phyloP scores from a whole-genome alignment of 108 stramenopile species.

The Heterococcus sp. region DNA sequence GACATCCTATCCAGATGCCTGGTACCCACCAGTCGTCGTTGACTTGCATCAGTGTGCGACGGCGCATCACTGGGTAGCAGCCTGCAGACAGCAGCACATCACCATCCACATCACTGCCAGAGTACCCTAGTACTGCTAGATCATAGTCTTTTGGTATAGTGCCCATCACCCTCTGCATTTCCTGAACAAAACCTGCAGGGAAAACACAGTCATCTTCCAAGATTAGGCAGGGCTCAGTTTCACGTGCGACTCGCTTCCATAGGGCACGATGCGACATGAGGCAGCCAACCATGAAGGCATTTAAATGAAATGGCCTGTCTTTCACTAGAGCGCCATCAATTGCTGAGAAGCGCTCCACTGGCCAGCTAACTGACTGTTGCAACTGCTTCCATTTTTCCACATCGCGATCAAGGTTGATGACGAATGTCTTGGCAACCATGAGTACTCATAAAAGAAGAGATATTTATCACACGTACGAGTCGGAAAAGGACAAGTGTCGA shows the following conservation, averaged over 20 bases:
- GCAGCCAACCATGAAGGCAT: not conserved
- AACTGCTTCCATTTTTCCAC: not conserved
- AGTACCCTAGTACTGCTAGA: not conserved
- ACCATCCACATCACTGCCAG: not conserved
- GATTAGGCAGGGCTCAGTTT: not conserved
- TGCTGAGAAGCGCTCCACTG: not conserved
- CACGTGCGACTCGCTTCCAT: not conserved
- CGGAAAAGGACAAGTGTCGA: too few relatives aligned
- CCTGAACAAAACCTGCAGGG: not conserved
- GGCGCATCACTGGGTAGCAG: not conserved
- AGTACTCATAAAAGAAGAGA: too few relatives aligned
- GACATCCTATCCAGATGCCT: not conserved
- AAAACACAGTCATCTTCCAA: not conserved
- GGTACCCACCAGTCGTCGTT: not conserved
- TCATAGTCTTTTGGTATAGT: not conserved
- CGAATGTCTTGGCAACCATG: too few relatives aligned
- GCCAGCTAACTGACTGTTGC: too few relatives aligned
- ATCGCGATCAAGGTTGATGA: not conserved
- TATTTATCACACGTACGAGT: too few relatives aligned
- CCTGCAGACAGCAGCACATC: not conserved
- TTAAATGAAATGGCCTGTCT: not conserved
- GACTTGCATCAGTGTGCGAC: not conserved
- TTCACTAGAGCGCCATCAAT: not conserved
- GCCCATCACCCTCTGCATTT: not conserved
- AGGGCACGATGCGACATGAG: not conserved